phyloP scores from a whole-genome alignment of 139 green algal species.

The Chlorella sp. region DNA sequence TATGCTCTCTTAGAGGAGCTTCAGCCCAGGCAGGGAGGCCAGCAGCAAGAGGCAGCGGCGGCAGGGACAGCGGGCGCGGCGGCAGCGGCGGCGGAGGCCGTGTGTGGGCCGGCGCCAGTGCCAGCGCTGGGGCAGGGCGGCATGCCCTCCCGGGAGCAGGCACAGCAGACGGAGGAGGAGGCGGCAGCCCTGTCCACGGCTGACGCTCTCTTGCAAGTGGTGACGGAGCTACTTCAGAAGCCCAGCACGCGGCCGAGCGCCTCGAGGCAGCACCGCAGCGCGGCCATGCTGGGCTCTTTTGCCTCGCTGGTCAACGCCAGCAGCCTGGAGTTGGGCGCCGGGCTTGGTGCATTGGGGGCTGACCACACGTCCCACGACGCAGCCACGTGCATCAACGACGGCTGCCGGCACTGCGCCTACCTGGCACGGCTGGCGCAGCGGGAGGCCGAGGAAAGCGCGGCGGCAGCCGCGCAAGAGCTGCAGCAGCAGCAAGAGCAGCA shows the following conservation, averaged over 20 bases:
- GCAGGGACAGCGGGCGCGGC: too few relatives aligned
- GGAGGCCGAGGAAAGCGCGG: neutral
- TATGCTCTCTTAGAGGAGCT: too few relatives aligned
- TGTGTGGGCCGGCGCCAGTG: neutral
- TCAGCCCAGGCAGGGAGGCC: too few relatives aligned
- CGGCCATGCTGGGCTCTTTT: neutral
- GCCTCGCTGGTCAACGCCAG: neutral
- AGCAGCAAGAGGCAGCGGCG: too few relatives aligned
- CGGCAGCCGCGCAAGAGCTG: neutral
- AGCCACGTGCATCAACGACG: neutral
- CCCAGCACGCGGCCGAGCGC: neutral
- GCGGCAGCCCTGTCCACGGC: too few relatives aligned
- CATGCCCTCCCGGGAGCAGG: too few relatives aligned
- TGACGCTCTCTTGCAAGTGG: too few relatives aligned
- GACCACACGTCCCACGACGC: neutral
- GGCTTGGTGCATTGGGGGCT: too few relatives aligned
- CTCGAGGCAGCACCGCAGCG: neutral
- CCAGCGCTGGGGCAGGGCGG: too few relatives aligned
- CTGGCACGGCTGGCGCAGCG: neutral
- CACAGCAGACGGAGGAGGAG: too few relatives aligned
- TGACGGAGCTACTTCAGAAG: too few relatives aligned
- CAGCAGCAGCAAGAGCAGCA: neutral
- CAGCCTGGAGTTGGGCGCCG: neutral
- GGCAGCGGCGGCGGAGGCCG: too few relatives aligned
- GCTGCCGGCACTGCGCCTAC: slow-evolving; percentile 19